Base-by-base conservation (phyloP, 73 alveolate genomes). In the Paramecium octaurelia region DNA sequence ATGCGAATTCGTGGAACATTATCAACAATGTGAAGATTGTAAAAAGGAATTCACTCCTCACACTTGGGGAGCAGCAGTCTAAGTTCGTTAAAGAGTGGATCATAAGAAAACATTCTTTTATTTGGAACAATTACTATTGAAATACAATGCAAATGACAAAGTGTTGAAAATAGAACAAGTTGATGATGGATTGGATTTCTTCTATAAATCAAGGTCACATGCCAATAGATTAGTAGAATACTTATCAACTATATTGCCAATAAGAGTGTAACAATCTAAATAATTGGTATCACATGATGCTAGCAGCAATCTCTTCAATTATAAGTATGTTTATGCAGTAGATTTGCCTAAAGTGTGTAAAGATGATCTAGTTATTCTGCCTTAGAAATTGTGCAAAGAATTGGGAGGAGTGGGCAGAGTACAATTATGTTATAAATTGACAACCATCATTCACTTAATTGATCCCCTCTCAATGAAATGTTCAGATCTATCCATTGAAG, bases 161-260 rank as follows among this genome's bases (percentile, higher is more conserved):
- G 97, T 96, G 7, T 86, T 97, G 77, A 93, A 93, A 35, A 97
- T 98, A 58, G 97, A 96, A 92, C 99, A 98, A 83, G 95, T 92
- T 80, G 98, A 96, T 60, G 99, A 98, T 92, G 99, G 99, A n/a
- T 88, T 98, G 10, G 99, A 98, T 92, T 98, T 98, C 97, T 96
- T 96, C 92, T 98, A 97, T 92, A 88, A 95, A 58, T 95, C 95
- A 86, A 96, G 96, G 68, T 94, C 98, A 11, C 98, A 96, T 92
- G 99, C 99, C 8, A 86, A 95, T 64, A 93, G 98, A 80, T 93
- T 98, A 85, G 97, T 96, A 70, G 98, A 97, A 57, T 98, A 98
- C 89, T 92, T 98, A 69, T 96, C 95, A 60, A 92, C 93, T 31
- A 75, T 93, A 50, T 92, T 98, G 21, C 98, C 99, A 42, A 94